Conservation (phyloP, 306 rosid species). For the Senna siamea region DNA sequence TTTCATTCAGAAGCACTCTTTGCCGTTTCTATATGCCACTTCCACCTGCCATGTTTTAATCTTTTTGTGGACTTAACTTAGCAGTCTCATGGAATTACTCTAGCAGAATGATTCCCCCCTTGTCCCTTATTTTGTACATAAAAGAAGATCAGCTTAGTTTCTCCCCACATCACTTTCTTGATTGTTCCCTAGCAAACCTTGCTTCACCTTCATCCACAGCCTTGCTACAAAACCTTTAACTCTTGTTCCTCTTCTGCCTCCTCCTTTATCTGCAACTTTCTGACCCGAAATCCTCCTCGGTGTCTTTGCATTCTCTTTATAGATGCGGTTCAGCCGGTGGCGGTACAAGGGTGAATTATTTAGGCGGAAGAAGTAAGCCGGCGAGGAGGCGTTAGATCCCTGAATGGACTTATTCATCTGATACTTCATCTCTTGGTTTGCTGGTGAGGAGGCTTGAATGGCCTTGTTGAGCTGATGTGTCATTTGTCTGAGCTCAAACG, state of each 20-base stretch:
- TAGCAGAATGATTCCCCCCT: background rate
- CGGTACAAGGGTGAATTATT: slow-evolving; percentile 46
- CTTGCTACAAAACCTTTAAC: slow-evolving; percentile 48
- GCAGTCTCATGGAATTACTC: slow-evolving; percentile 13
- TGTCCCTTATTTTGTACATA: background rate
- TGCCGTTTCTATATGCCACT: background rate
- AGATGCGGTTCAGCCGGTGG: slow-evolving; percentile 43
- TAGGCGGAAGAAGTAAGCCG: slow-evolving; percentile 31
- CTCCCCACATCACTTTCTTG: slow-evolving; percentile 32
- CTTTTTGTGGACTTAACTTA: background rate
- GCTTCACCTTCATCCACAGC: slow-evolving; percentile 70
- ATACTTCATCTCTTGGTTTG: slow-evolving; percentile 41
- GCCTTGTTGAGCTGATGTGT: slow-evolving; percentile 62
- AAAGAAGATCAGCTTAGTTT: slow-evolving; percentile 23
- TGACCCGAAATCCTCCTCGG: slow-evolving; percentile 48
- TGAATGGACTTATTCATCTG: slow-evolving; percentile 50
- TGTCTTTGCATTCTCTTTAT: slow-evolving; percentile 35
- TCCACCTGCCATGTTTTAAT: background rate
- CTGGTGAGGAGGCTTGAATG: slow-evolving; percentile 51
- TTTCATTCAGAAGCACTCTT: background rate
- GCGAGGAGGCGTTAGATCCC: slow-evolving; percentile 46
- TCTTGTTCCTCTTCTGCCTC: slow-evolving; percentile 21
- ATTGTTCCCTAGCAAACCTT: slow-evolving; percentile 45
- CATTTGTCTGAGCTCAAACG: slow-evolving; percentile 60
- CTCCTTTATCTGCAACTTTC: slow-evolving; percentile 29